Base-by-base conservation (phyloP, 352 stramenopile species). In the Ophiocytium majus region DNA sequence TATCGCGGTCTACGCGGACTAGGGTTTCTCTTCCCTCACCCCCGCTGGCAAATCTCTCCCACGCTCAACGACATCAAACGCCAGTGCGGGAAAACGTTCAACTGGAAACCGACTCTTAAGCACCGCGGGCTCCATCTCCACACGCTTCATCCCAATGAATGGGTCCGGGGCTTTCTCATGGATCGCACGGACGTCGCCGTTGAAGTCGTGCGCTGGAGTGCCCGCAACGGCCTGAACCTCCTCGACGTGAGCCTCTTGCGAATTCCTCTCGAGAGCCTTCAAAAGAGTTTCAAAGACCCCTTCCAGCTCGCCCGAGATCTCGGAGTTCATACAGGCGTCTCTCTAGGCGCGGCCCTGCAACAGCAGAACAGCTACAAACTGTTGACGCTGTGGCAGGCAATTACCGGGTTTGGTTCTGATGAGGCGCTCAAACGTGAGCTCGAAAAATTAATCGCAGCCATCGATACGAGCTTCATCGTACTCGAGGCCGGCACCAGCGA, bases 341-440 rank as follows among this genome's bases (percentile, higher is more conserved):
- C 57, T 23, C 28, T 71, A 23, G 57, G 57, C 19, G 57, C 57
- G 19, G 57, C 57, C 23, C 57, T 71, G 23, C 57, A 71, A 23
- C 57, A 71, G 57, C 57, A 71, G 28, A 71, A 71, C 28, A 71
- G 57, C 57, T 71, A 23, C 57, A 71, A 71, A 71, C 57, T 71
- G 19, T 23, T 71, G 23, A 23, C 57, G 23, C 57, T 71, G 23
- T 28, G 19, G 19, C 57, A 28, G 23, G 28, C 57, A 23, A 23
- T 71, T 71, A 23, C 57, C 28, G 57, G 28, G 23, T 28, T 23
- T 28, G 23, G 23, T 71, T 71, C 57, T 28, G 28, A 23, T 71
- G 28, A 71, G 57, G 19, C 23, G 28, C 23, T 71, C 57, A 71
- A 28, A 71, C 19, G 19, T 23, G 28, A 28, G 57, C 57, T 71